Evolutionary conservation across 257 asterid species (phyloP).

Genomic region (Solanum virginianum): DNA sequence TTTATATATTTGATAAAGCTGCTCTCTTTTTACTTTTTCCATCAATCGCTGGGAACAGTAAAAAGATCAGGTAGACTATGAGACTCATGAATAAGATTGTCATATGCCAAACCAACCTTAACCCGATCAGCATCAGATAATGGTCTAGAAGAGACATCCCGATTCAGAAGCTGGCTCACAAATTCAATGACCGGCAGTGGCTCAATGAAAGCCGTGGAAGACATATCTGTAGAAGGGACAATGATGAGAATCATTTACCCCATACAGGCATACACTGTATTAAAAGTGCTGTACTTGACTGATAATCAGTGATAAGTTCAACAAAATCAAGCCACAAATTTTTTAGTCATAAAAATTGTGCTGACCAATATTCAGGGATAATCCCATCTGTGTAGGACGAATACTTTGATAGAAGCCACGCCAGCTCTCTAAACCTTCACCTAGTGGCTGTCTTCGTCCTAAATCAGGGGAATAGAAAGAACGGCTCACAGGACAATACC

Average conservation of each 20-base stretch:
- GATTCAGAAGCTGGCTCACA: constrained; percentile 69
- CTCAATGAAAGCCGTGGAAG: constrained; percentile 96
- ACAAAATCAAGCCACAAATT: neutral
- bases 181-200: constrained; percentile 88
- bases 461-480: constrained; percentile 79
- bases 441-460: constrained; percentile 78
- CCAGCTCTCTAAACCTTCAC: constrained; percentile 97
- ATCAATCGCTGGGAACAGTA: neutral
- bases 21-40: neutral
- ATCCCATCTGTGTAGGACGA: constrained; percentile 99
- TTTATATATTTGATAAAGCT: neutral
- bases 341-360: neutral
- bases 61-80: neutral
- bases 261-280: neutral
- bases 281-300: neutral
- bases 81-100: neutral
- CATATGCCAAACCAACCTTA: constrained; percentile 36
- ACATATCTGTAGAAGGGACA: constrained; percentile 56
- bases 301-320: neutral
- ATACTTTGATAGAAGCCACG: constrained; percentile 96
- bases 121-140: constrained; percentile 93
- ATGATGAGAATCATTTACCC: neutral
- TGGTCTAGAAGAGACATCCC: constrained; percentile 69
- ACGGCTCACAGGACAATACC: constrained; percentile 72
- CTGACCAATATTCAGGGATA: constrained; percentile 87